Conservation (phyloP, 2,329 filamentous ascomycete genomes). For the Colletotrichum sp. region DNA sequence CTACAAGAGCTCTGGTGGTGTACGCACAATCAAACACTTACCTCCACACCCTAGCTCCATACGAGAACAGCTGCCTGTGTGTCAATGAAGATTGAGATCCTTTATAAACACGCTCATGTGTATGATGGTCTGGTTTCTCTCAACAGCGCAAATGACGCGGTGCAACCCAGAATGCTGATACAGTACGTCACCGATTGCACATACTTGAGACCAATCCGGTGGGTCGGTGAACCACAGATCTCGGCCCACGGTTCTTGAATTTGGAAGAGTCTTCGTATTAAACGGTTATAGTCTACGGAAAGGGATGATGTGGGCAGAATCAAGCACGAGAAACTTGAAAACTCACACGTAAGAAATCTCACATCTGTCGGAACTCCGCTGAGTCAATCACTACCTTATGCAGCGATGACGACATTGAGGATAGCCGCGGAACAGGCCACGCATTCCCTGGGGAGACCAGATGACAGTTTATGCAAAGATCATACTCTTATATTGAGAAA, state of each 20-base stretch:
- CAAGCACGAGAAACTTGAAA: rapidly evolving
- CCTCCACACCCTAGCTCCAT: neutral
- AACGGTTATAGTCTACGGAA: neutral
- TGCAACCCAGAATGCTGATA: neutral
- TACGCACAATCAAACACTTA: neutral
- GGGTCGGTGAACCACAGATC: neutral
- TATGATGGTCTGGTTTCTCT: neutral
- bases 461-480: neutral
- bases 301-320: rapidly evolving
- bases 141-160: neutral
- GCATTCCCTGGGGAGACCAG: neutral
- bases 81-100: neutral
- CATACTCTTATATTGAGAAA: neutral
- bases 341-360: neutral
- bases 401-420: neutral
- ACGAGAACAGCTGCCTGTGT: neutral
- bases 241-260: neutral
- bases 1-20: neutral
- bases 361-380: neutral
- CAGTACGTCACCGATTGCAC: neutral
- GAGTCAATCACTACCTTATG: neutral
- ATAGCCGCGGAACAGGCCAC: rapidly evolving
- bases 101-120: neutral
- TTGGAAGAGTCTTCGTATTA: neutral
- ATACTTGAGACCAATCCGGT: neutral